Evolutionary conservation across 2,329 filamentous ascomycete species (phyloP).

Genomic region (Paraphoma sp.): DNA sequence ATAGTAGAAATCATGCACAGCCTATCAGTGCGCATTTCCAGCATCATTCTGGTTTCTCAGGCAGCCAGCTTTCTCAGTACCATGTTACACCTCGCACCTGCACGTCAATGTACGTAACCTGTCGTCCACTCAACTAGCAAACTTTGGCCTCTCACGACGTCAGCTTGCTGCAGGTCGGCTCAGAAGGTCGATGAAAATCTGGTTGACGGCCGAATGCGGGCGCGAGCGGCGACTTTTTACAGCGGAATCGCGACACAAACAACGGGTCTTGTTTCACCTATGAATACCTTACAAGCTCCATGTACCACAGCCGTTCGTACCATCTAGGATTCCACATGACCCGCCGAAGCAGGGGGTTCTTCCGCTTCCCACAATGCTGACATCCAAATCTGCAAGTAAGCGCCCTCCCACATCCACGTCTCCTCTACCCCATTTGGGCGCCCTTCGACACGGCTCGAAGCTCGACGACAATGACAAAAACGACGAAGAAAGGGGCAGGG

Average conservation of each 20-base stretch:
- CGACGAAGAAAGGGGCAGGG: constrained; percentile 6
- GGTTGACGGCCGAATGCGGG: constrained; percentile 31
- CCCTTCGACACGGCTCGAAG: background rate
- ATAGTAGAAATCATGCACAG: constrained; percentile 31
- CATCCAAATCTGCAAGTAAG: constrained; percentile 23
- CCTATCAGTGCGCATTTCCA: constrained; percentile 23
- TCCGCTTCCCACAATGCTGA: constrained; percentile 11
- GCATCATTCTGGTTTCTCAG: constrained; percentile 15
- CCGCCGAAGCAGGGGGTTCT: constrained; percentile 31
- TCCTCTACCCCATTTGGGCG: background rate
- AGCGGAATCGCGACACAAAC: constrained; percentile 34
- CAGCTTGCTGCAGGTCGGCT: constrained; percentile 33
- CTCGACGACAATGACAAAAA: background rate
- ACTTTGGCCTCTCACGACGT: constrained; percentile 23
- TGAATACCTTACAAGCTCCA: constrained; percentile 20
- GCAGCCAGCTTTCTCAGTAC: constrained; percentile 22
- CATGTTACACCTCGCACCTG: constrained; percentile 32
- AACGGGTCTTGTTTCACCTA: constrained; percentile 40
- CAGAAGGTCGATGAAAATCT: constrained; percentile 24
- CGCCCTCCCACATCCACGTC: constrained; percentile 14
- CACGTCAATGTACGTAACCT: constrained; percentile 31
- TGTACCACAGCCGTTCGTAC: constrained; percentile 19
- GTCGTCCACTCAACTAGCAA: constrained; percentile 31
- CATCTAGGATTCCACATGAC: constrained; percentile 24
- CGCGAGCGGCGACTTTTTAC: constrained; percentile 20